phyloP scores from a whole-genome alignment of 495 filamentous ascomycete species.

The Letharia lupina region DNA sequence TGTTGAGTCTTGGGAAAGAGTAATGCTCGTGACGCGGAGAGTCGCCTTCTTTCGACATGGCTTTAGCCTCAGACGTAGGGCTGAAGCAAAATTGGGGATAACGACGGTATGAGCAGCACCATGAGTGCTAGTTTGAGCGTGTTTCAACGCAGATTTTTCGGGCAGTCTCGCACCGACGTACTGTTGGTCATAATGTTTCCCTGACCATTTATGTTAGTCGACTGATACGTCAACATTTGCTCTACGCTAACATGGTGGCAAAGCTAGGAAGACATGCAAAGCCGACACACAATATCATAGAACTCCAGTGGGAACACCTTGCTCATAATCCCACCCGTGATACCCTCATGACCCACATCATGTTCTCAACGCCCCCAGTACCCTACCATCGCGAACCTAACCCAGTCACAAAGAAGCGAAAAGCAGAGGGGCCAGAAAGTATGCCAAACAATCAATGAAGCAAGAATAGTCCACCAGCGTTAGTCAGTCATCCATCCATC shows the following conservation, averaged over 20 bases:
- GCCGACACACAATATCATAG: not conserved
- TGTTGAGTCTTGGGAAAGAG: not conserved
- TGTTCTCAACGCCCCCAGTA: not conserved
- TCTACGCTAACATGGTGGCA: not conserved
- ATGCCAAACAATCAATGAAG: not conserved
- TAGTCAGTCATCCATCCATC: slow-evolving; percentile 17
- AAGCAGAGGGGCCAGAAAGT: not conserved
- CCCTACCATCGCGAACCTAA: not conserved
- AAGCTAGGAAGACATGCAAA: not conserved
- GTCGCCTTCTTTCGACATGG: not conserved
- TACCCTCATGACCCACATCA: not conserved
- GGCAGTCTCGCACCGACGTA: not conserved
- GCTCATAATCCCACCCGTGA: slow-evolving; percentile 3
- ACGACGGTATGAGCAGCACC: too few relatives aligned
- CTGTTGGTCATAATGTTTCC: not conserved
- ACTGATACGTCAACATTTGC: not conserved
- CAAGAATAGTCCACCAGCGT: not conserved
- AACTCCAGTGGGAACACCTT: slow-evolving; percentile 8
- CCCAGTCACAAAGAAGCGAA: not conserved
- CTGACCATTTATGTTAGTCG: not conserved
- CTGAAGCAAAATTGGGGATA: not conserved
- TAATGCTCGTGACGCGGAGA: slow-evolving; percentile 3
- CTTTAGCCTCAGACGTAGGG: slow-evolving; percentile 1
- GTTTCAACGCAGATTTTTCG: not conserved
- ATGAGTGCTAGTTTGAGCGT: not conserved